A percentile compares a stretch with the other conserved stretches of the same genome.
Conservation (phyloP, 179 eudicot genomes). For the Silene noctiflora region DNA sequence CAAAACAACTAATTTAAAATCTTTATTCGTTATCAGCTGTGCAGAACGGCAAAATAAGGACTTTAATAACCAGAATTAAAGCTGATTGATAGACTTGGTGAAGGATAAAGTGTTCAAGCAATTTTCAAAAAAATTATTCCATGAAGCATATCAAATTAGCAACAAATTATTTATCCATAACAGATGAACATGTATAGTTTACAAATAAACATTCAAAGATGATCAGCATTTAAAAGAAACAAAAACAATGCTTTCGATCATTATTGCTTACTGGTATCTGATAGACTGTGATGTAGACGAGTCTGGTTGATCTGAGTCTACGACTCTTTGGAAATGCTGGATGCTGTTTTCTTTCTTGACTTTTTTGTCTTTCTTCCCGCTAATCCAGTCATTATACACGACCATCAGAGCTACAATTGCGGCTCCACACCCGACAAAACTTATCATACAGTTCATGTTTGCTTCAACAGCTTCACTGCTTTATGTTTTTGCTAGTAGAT, state of each 20-base stretch:
- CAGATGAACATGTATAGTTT: background rate
- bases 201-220: background rate
- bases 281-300: background rate
- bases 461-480: no score
- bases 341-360: background rate
- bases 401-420: constrained; percentile 22
- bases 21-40: no score
- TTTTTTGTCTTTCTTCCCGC: constrained; percentile 21
- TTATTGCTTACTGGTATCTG: background rate
- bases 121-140: background rate
- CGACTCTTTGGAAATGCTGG: constrained; percentile 8
- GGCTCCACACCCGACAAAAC: constrained; percentile 30
- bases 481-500: background rate
- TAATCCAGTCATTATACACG: constrained; percentile 22
- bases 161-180: background rate
- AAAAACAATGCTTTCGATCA: background rate
- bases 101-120: background rate
- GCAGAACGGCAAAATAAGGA: no score
- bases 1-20: no score
- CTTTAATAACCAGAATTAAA: no score
- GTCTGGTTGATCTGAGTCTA: background rate
- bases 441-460: constrained; percentile 24
- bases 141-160: no score
- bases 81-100: no score
- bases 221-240: background rate